These are phyloP conservation scores for Metarhizium humberi DNA, from an alignment of 2,329 filamentous ascomycete species.

Conservation along the genomic window DNA sequence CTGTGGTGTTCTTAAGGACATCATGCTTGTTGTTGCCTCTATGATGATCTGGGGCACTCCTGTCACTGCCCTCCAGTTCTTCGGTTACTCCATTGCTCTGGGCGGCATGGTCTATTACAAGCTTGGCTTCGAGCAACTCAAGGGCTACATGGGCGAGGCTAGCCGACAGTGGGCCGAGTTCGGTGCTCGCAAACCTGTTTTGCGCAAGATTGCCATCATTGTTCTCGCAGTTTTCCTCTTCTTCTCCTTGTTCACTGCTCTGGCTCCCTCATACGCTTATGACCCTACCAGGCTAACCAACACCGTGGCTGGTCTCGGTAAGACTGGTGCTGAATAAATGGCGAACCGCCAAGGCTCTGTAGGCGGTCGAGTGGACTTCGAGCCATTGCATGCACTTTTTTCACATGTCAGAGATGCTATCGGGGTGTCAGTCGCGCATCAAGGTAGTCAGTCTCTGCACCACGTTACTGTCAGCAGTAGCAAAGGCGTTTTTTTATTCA, in stretches of 20 bases:
- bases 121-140: conserved; percentile 74
- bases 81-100: conserved; percentile 75
- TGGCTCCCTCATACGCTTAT: conserved; percentile 54
- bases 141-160: conserved; percentile 64
- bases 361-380: too few relatives aligned
- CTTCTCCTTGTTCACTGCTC: conserved; percentile 60
- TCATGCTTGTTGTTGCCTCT: conserved; percentile 69
- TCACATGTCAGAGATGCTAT: not conserved
- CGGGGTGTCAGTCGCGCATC: not conserved
- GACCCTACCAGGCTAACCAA: conserved; percentile 40
- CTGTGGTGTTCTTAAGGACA: conserved; percentile 81
- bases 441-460: not conserved
- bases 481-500: not conserved
- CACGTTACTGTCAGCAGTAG: not conserved
- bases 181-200: conserved; percentile 63
- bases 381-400: too few relatives aligned
- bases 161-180: conserved; percentile 80
- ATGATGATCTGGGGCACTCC: conserved; percentile 76
- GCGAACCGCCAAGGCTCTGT: not conserved
- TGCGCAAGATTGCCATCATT: conserved; percentile 70
- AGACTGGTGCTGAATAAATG: conserved; percentile 14
- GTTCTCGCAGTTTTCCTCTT: conserved; percentile 51
- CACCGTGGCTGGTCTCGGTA: conserved; percentile 40
- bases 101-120: conserved; percentile 75
- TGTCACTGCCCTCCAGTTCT: conserved; percentile 67